These are phyloP conservation scores for Hydnum rufescens DNA, from an alignment of 768 basidiomycete genomes.

Conservation along the genomic window DNA sequence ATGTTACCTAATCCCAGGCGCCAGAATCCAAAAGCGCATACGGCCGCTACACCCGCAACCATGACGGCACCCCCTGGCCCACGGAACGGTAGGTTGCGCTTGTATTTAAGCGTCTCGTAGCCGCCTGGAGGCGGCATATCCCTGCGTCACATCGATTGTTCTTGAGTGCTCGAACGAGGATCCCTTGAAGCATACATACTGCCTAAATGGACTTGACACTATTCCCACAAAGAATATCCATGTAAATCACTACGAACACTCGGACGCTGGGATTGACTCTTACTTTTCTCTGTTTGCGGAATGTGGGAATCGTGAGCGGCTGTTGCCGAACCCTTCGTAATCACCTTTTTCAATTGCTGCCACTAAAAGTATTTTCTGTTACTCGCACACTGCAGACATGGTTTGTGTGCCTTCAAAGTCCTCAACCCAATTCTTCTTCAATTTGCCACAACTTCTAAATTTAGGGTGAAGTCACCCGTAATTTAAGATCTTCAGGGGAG, in stretches of 20 bases:
- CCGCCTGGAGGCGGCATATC: conserved; percentile 93
- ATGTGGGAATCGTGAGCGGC: too few species aligned
- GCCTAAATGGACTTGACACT: not conserved
- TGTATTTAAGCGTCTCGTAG: conserved; percentile 85
- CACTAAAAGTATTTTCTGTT: too few species aligned
- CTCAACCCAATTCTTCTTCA: too few species aligned
- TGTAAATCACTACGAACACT: not conserved
- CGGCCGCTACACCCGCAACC: conserved; percentile 64
- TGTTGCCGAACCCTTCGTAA: too few species aligned
- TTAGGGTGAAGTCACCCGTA: too few species aligned
- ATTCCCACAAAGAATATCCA: not conserved
- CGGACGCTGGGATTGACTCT: not conserved
- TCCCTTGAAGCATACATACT: not conserved
- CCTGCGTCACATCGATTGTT: conserved; percentile 23
- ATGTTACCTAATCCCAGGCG: conserved; percentile 76
- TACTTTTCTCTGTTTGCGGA: too few species aligned
- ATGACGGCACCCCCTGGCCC: conserved; percentile 72
- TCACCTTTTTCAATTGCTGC: too few species aligned
- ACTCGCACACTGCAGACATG: too few species aligned
- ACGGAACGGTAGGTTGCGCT: conserved; percentile 80
- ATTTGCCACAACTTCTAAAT: too few species aligned
- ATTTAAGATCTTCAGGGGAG: too few species aligned
- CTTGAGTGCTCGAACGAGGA: not conserved
- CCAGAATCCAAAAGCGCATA: conserved; percentile 87
- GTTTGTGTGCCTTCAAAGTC: too few species aligned